These are phyloP conservation scores for Medicago truncatula DNA, from an alignment of 306 rosid genomes.

Conservation along the genomic window DNA sequence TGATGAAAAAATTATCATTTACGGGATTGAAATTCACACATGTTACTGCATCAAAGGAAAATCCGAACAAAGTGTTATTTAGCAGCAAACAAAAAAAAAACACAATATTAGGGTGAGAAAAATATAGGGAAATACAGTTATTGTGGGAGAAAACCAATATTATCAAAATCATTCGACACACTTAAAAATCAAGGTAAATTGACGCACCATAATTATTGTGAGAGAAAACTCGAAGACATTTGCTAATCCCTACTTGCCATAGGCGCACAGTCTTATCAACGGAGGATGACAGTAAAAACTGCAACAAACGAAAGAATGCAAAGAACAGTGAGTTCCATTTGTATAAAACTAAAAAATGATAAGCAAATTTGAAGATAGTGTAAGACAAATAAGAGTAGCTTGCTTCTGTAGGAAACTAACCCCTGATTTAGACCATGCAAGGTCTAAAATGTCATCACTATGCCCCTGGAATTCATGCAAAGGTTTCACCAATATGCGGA, in stretches of 20 bases:
- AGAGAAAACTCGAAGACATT: slow-evolving; percentile 69
- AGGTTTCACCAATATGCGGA: slow-evolving; percentile 68
- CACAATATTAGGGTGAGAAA: neutral
- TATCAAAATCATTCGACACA: slow-evolving; percentile 30
- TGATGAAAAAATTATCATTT: slow-evolving; percentile 78
- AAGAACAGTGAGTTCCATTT: slow-evolving; percentile 34
- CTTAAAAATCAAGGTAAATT: slow-evolving; percentile 21
- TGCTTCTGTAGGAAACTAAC: slow-evolving; percentile 56
- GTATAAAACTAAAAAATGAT: slow-evolving; percentile 16
- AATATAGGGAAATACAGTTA: slow-evolving; percentile 12
- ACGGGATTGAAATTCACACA: slow-evolving; percentile 79
- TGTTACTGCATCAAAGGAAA: slow-evolving; percentile 69
- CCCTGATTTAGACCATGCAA: slow-evolving; percentile 84
- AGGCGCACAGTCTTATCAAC: slow-evolving; percentile 83
- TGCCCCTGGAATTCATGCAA: slow-evolving; percentile 82
- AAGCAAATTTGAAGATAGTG: slow-evolving; percentile 18
- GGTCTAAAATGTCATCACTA: slow-evolving; percentile 73
- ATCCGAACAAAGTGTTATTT: slow-evolving; percentile 17
- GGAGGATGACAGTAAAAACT: slow-evolving; percentile 88
- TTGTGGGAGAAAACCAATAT: slow-evolving; percentile 16
- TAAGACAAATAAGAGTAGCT: slow-evolving; percentile 18
- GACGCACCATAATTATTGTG: slow-evolving; percentile 84
- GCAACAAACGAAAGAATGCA: slow-evolving; percentile 35
- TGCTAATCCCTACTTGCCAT: slow-evolving; percentile 75
- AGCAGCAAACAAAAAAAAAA: slow-evolving; percentile 24